Conservation (phyloP, 768 basidiomycete genomes). For the Porphyrellus cyaneotinctus region DNA sequence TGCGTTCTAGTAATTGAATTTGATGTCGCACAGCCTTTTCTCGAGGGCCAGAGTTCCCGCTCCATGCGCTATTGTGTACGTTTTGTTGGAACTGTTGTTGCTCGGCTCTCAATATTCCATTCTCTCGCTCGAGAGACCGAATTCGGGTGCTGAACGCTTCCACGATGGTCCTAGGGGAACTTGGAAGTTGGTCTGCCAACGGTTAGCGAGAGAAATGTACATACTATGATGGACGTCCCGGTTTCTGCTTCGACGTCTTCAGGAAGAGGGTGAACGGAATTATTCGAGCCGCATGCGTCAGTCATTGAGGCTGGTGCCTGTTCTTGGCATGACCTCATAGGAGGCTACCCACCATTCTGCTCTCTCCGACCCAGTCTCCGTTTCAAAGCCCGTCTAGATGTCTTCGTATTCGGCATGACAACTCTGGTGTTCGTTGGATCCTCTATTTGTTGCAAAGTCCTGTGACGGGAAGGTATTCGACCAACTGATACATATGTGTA, state of each 20-base stretch:
- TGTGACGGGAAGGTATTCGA: too few species aligned
- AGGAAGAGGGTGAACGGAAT: not conserved
- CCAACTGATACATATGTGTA: too few species aligned
- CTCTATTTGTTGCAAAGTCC: too few species aligned
- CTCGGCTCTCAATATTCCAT: conserved; percentile 3
- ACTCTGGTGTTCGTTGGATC: too few species aligned
- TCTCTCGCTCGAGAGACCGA: conserved; percentile 10
- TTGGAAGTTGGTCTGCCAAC: not conserved
- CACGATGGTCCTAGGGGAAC: conserved; percentile 9
- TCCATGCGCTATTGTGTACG: not conserved
- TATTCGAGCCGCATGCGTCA: not conserved
- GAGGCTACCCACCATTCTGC: not conserved
- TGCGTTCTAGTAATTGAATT: conserved; percentile 11
- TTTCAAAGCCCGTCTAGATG: conserved; percentile 1
- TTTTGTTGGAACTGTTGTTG: not conserved
- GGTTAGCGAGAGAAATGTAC: not conserved
- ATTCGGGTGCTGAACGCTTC: conserved; percentile 9
- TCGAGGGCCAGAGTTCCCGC: not conserved
- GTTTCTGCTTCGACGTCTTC: not conserved
- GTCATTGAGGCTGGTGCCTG: conserved; percentile 8
- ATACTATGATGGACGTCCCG: conserved; percentile 9
- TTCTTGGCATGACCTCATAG: not conserved
- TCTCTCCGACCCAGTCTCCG: not conserved
- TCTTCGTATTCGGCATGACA: conserved; percentile 9
- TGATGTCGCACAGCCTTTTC: not conserved